Evolutionary conservation across 2,329 filamentous ascomycete genomes (phyloP).

Genomic region (Epichloe sibirici): DNA sequence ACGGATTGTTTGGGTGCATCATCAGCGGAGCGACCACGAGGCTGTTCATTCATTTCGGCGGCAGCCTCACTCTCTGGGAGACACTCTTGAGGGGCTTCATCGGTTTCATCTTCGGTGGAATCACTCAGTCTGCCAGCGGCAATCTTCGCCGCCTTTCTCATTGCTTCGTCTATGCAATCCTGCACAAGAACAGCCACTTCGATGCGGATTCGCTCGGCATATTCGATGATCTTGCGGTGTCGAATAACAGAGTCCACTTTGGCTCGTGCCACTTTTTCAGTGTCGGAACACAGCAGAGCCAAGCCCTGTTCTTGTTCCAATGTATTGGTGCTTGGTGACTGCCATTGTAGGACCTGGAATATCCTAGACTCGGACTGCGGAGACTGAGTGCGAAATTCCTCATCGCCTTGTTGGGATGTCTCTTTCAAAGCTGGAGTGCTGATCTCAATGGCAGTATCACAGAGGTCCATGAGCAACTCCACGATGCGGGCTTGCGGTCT

Average conservation of each 20-base stretch:
- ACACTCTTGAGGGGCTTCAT: slow-evolving; percentile 13
- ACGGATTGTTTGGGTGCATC: slow-evolving; percentile 10
- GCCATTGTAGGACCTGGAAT: slow-evolving; percentile 90
- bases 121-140: slow-evolving; percentile 76
- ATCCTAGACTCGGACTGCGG: slow-evolving; percentile 93
- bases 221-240: slow-evolving; percentile 87
- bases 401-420: slow-evolving; percentile 45
- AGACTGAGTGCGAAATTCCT: slow-evolving; percentile 83
- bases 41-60: slow-evolving; percentile 6
- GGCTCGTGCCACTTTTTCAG: slow-evolving; percentile 66
- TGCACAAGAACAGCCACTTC: slow-evolving; percentile 90
- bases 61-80: slow-evolving; percentile 5
- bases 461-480: slow-evolving; percentile 85
- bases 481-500: slow-evolving; percentile 87
- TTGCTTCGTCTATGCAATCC: slow-evolving; percentile 85
- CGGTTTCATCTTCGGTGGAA: slow-evolving; percentile 50
- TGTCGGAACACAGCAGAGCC: slow-evolving; percentile 78
- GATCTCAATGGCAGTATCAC: slow-evolving; percentile 90
- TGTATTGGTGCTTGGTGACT: slow-evolving; percentile 82
- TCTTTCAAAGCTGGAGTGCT: slow-evolving; percentile 92
- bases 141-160: slow-evolving; percentile 80
- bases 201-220: slow-evolving; percentile 86
- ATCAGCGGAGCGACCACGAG: slow-evolving; percentile 8
- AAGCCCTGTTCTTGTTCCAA: slow-evolving; percentile 89
- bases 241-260: slow-evolving; percentile 92